Evolutionary conservation across 2,329 filamentous ascomycete genomes (phyloP), one percentile per base, ranked within the genome.

Genomic region (Xylariaceae sp.): DNA sequence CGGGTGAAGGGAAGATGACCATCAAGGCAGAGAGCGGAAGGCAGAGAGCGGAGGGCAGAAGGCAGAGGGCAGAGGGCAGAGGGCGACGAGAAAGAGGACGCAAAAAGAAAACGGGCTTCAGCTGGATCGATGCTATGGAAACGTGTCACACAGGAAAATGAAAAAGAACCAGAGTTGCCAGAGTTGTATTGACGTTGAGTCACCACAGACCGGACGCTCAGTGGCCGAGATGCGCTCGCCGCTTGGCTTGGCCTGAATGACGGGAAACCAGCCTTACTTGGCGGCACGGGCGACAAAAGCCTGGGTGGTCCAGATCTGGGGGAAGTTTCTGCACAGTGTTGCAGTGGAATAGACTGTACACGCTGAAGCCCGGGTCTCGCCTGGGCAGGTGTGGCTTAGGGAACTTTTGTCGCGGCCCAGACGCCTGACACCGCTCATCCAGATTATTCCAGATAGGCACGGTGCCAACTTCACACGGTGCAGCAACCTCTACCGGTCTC

Each of bases 11-110:
- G 26, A 55, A 55, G 26, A 57, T 45, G 40, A 39, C 34, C 56
- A 59, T 57, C 40, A 61, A 54, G 57, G 42, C 44, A 42, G 45
- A 51, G n/a, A 36, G 29, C 10, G 22, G 18, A 44, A 12, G n/a
- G 41, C 32, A 41, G 22, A 16, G 6, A 5, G 16, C n/a, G n/a
- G n/a, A n/a, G n/a, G n/a, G n/a, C n/a, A n/a, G n/a, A 61, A 54
- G 57, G 42, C 44, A 42, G 45, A 51, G n/a, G 40, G 29, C 10
- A 26, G 18, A 44, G 8, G n/a, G 41, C 32, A 41, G 22, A 16
- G 6, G 2, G 16, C n/a, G 16, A 52, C 39, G 16, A 32, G 16
- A 36, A 37, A 56, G 39, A 43, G 47, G 36, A 12, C 16, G 16
- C 13, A 46, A 15, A 49, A 51, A 19, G 42, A 37, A 16, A 49